A percentile compares a stretch with the other conserved stretches of the same genome.
Evolutionary conservation across 2,329 filamentous ascomycete genomes (phyloP).

Genomic region (Hypomyces perniciosus): DNA sequence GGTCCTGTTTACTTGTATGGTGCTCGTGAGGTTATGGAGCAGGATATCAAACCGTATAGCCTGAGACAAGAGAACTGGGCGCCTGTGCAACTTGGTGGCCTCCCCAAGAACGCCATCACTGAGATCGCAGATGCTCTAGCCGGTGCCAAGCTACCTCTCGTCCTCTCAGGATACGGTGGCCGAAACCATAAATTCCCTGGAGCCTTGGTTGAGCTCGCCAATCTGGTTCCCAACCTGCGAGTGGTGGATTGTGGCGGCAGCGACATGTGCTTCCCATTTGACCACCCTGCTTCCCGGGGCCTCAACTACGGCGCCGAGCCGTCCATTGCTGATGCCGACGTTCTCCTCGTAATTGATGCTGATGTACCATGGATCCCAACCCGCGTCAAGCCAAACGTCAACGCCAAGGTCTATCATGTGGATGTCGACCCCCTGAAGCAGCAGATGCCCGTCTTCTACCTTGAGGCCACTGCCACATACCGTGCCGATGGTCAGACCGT

Average conservation of each 20-base stretch:
- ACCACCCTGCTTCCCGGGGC: conserved; percentile 63
- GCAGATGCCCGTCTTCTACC: conserved; percentile 68
- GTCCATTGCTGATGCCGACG: conserved; percentile 68
- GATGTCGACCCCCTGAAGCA: conserved; percentile 63
- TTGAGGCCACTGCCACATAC: conserved; percentile 59
- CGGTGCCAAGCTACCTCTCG: conserved; percentile 57
- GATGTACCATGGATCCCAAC: conserved; percentile 95
- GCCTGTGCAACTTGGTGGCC: conserved; percentile 59
- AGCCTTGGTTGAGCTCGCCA: conserved; percentile 60
- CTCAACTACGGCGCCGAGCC: conserved; percentile 70
- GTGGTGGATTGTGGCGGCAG: conserved; percentile 72
- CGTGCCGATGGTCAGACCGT: conserved; percentile 59
- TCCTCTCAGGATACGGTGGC: conserved; percentile 67
- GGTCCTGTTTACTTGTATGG: conserved; percentile 77
- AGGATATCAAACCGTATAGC: conserved; percentile 68
- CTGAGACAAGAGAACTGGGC: conserved; percentile 66
- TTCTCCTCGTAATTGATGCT: conserved; percentile 80
- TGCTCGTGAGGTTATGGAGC: conserved; percentile 77
- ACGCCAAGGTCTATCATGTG: conserved; percentile 55
- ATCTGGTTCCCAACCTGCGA: conserved; percentile 60
- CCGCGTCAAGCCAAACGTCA: conserved; percentile 49
- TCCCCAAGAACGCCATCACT: conserved; percentile 46
- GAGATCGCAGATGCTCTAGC: conserved; percentile 59
- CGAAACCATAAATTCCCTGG: conserved; percentile 58
- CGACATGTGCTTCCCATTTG: conserved; percentile 74